Evolutionary conservation across 257 asterid species (phyloP).

Genomic region (Petrea volubilis): DNA sequence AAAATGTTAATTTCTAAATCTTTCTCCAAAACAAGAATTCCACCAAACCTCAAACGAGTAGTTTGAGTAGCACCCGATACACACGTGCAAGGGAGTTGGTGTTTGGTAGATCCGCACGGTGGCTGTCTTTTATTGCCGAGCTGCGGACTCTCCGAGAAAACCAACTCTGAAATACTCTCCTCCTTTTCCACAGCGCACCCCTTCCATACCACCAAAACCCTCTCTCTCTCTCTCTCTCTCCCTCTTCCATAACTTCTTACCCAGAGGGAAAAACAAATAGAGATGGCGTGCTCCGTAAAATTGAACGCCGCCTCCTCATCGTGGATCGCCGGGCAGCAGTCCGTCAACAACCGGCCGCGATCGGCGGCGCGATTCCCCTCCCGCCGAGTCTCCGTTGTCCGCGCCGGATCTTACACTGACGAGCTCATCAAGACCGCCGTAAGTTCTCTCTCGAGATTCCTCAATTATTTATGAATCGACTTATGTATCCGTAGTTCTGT

Average conservation of each 20-base stretch:
- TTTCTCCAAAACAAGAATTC: too few species aligned
- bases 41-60: slow-evolving; percentile 21
- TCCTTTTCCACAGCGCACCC: neutral
- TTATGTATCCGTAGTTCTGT: neutral
- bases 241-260: neutral
- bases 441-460: slow-evolving; percentile 17
- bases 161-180: neutral
- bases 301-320: slow-evolving; percentile 69
- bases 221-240: neutral
- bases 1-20: too few species aligned
- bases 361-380: slow-evolving; percentile 46
- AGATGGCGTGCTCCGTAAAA: slow-evolving; percentile 78
- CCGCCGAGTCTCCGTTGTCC: slow-evolving; percentile 64
- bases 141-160: slow-evolving; percentile 18
- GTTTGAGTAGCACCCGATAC: neutral
- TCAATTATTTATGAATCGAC: neutral
- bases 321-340: slow-evolving; percentile 68
- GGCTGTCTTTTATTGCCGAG: neutral
- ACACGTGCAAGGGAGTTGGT: neutral
- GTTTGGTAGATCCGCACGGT: slow-evolving; percentile 27
- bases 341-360: slow-evolving; percentile 51
- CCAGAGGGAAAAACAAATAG: neutral
- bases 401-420: slow-evolving; percentile 92
- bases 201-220: neutral
- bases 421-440: slow-evolving; percentile 96